These are phyloP conservation scores for Neltuma alba DNA, from an alignment of 306 rosid species.

Conservation along the genomic window DNA sequence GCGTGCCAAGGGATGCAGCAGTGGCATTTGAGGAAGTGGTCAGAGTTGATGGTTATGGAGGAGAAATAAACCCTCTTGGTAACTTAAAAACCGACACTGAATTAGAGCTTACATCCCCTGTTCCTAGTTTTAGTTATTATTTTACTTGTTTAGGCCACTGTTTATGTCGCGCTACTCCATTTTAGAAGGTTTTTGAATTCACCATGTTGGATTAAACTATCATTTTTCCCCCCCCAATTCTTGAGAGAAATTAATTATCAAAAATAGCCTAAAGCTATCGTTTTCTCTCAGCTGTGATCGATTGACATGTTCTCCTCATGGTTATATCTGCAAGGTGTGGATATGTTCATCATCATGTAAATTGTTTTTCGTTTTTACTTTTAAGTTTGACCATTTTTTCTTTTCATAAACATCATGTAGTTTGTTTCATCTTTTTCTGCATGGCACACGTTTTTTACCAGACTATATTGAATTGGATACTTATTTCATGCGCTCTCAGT, in stretches of 20 bases:
- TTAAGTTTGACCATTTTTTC: no score
- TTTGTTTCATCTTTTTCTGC: no score
- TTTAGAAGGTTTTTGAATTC: neutral
- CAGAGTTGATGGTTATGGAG: conserved; percentile 74
- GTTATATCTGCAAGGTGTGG: neutral
- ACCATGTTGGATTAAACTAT: neutral
- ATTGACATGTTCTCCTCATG: neutral
- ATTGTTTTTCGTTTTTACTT: no score
- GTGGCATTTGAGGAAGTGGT: conserved; percentile 81
- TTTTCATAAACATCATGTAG: no score
- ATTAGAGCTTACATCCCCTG: conserved; percentile 26
- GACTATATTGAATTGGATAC: no score
- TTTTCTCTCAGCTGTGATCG: neutral
- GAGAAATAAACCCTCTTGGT: conserved; percentile 83
- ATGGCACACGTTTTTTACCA: no score
- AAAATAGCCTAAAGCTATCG: neutral
- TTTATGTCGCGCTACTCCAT: neutral
- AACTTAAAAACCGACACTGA: conserved; percentile 9
- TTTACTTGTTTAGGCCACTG: neutral
- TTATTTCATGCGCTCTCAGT: no score
- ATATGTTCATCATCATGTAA: no score
- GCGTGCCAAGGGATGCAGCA: conserved; percentile 72
- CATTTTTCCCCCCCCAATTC: neutral
- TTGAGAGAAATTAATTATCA: neutral
- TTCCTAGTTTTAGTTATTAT: conserved; percentile 12